Evolutionary conservation across 805 yeast genomes (phyloP), one percentile per base, ranked within the genome.

Genomic region (Pichia cabralensis): DNA sequence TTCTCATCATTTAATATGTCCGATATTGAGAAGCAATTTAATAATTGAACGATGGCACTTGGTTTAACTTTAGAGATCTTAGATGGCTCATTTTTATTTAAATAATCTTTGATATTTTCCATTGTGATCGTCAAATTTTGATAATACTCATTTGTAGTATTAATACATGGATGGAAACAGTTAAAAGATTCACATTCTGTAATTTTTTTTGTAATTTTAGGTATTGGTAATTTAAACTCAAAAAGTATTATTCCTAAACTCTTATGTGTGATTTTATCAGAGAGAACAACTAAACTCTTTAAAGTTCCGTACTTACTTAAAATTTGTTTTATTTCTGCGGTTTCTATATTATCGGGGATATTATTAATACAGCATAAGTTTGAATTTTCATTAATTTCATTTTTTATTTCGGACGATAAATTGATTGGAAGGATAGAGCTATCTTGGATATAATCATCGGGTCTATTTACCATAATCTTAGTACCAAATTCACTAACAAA

Each of bases 11-110:
- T 14, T 5, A 17, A 25, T 14, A 25, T 14, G 3, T 82, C 94
- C 23, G 74, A 73, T 1, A 78, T 69, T 3, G 79, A 68, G 2
- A 83, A 65, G 30, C 74, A 60, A 48, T 86, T 88, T 24, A 82
- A 52, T 4, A 86, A 55, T 36, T 80, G 74, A 7, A 88, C 49
- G 1, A 81, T 84, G 12, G 52, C 64, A 0, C 76, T 54, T 25
- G 27, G 26, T 20, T 36, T 33, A 28, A 48, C 54, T n/a, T 33
- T 43, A 1, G 53, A 25, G 1, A 52, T 38, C 7, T 39, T 36
- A 5, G 35, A 19, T 5, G 42, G n/a, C n/a, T n/a, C n/a, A n/a
- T n/a, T n/a, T n/a, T n/a, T n/a, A n/a, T n/a, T n/a, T n/a, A n/a
- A n/a, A n/a, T n/a, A 30, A 6, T 47, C 44, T 19, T 40, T 33